These are phyloP conservation scores for Pyricularia sp. DNA, from an alignment of 2,329 filamentous ascomycete species.

Conservation along the genomic window DNA sequence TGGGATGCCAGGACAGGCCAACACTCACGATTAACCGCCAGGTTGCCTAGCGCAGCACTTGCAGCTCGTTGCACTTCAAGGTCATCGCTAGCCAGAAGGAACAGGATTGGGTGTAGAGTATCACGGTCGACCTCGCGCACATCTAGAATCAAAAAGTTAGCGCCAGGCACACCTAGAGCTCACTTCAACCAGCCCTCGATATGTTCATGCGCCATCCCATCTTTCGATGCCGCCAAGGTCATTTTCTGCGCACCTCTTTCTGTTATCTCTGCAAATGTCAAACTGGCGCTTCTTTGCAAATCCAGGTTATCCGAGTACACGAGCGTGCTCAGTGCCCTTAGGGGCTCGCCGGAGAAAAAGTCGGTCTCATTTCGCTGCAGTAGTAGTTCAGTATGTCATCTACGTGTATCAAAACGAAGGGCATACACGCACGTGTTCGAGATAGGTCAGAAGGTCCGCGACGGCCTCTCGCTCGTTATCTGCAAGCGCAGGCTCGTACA, in stretches of 20 bases:
- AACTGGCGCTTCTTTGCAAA: constrained; percentile 88
- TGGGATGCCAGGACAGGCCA: not conserved
- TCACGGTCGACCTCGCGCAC: constrained; percentile 91
- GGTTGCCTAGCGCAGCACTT: constrained; percentile 88
- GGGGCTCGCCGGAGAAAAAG: constrained; percentile 93
- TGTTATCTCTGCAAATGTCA: constrained; percentile 98
- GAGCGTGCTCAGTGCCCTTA: constrained; percentile 86
- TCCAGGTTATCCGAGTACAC: constrained; percentile 99
- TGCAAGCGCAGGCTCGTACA: constrained; percentile 80
- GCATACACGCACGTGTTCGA: constrained; percentile 71
- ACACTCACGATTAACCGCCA: constrained; percentile 86
- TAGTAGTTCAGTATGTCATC: constrained; percentile 18
- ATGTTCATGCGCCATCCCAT: constrained; percentile 4
- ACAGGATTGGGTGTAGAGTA: constrained; percentile 91
- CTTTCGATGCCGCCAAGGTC: not conserved
- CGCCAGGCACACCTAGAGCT: not conserved
- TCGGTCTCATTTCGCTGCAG: constrained; percentile 85
- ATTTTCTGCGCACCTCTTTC: constrained; percentile 66
- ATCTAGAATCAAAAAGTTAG: constrained; percentile 47
- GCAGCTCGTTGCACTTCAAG: constrained; percentile 96
- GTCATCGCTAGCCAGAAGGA: constrained; percentile 87
- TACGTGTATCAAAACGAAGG: not conserved
- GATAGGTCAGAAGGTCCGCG: constrained; percentile 86
- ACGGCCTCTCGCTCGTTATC: constrained; percentile 97
- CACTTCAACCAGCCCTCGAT: not conserved